Percentiles rank a stretch among this genome's conserved stretches.
These are phyloP conservation scores for Fusarium tricinctum DNA, from an alignment of 2,329 filamentous ascomycete genomes.

Conservation along the genomic window DNA sequence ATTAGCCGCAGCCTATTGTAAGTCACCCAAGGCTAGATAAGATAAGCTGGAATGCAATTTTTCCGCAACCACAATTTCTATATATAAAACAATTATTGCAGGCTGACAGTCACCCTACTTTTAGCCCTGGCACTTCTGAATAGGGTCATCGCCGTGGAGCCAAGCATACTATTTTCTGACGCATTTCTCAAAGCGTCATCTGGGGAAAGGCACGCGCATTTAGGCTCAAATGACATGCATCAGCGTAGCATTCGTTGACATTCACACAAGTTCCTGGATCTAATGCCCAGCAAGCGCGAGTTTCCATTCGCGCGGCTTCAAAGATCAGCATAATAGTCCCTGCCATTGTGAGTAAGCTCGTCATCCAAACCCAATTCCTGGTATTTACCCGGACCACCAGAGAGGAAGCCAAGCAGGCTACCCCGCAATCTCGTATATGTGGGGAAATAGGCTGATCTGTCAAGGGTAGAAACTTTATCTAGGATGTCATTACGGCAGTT, in stretches of 20 bases:
- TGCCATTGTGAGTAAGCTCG: neutral
- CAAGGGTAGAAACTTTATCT: neutral
- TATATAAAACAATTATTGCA: too few relatives aligned
- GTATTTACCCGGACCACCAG: neutral
- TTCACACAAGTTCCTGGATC: neutral
- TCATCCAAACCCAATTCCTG: neutral
- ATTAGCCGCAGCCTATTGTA: too few relatives aligned
- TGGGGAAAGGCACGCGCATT: neutral
- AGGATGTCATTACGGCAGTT: neutral
- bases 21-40: too few relatives aligned
- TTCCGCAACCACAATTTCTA: too few relatives aligned
- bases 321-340: neutral
- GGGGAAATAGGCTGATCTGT: slow-evolving; percentile 3
- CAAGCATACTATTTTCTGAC: neutral
- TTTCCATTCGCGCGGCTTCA: neutral
- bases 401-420: slow-evolving; percentile 3
- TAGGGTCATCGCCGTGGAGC: neutral
- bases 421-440: slow-evolving; percentile 7
- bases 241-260: neutral
- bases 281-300: neutral
- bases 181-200: neutral
- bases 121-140: neutral
- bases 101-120: neutral
- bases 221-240: neutral
- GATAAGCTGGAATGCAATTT: too few relatives aligned